These are phyloP conservation scores for Cryphonectria japonica DNA, from an alignment of 2,329 filamentous ascomycete species.

Conservation along the genomic window DNA sequence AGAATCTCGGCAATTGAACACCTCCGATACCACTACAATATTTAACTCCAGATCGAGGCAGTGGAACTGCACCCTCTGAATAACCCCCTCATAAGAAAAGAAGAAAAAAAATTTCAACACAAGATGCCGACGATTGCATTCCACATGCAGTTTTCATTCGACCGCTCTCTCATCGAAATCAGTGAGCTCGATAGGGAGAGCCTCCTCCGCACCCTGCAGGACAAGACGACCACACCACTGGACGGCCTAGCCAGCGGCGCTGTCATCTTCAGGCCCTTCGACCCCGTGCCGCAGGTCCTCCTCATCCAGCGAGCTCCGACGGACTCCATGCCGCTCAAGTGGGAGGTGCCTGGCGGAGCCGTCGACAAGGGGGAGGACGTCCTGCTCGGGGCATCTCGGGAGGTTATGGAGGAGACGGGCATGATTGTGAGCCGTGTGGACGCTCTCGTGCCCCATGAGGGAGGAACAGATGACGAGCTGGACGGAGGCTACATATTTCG, in stretches of 20 bases:
- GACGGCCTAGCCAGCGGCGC: conserved; percentile 35
- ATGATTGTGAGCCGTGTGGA: conserved; percentile 37
- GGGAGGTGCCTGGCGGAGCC: conserved; percentile 49
- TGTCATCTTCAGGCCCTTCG: conserved; percentile 36
- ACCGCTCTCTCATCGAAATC: conserved; percentile 31
- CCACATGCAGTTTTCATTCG: conserved; percentile 31
- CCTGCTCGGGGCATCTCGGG: conserved; percentile 43
- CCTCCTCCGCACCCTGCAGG: conserved; percentile 32
- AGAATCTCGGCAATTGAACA: background rate
- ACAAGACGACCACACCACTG: conserved; percentile 15
- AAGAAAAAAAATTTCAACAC: too few species aligned
- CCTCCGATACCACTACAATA: background rate
- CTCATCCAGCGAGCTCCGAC: conserved; percentile 45
- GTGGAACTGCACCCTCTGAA: background rate
- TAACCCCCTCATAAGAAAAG: background rate
- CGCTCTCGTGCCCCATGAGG: conserved; percentile 20
- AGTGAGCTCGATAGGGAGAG: conserved; percentile 28
- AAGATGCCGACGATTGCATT: background rate
- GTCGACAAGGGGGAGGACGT: conserved; percentile 44
- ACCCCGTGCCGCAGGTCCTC: conserved; percentile 35
- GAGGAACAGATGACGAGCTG: conserved; percentile 23
- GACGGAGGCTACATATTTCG: conserved; percentile 32
- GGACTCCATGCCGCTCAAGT: conserved; percentile 44
- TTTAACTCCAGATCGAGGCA: background rate
- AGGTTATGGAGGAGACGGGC: conserved; percentile 49